phyloP scores from a whole-genome alignment of 768 basidiomycete species.

The Tylopilus subfusipes region DNA sequence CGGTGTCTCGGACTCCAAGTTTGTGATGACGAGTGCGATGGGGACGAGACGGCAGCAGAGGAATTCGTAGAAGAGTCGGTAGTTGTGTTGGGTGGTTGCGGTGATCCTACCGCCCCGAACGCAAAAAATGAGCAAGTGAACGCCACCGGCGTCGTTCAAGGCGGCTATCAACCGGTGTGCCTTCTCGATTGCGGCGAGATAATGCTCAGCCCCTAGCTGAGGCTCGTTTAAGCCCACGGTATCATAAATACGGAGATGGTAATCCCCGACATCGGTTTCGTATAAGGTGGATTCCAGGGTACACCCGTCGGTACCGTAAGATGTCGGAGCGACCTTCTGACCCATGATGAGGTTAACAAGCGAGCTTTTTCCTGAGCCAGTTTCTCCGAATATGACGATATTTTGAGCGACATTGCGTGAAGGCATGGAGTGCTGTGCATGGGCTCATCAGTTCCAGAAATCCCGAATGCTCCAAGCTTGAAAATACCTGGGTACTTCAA shows the following conservation, averaged over 20 bases:
- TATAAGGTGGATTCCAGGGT: constrained; percentile 33
- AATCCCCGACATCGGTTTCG: constrained; percentile 12
- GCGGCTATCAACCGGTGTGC: constrained; percentile 31
- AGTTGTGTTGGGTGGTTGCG: constrained; percentile 35
- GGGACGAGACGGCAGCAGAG: constrained; percentile 39
- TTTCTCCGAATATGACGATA: constrained; percentile 32
- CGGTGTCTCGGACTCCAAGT: constrained; percentile 33
- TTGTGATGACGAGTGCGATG: constrained; percentile 38
- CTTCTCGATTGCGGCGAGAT: constrained; percentile 27
- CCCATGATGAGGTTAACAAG: constrained; percentile 42
- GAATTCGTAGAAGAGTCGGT: constrained; percentile 36
- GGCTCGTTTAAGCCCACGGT: constrained; percentile 33
- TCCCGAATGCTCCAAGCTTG: background rate
- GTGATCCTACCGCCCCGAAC: constrained; percentile 37
- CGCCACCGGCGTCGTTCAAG: constrained; percentile 28
- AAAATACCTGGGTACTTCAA: constrained; percentile 9
- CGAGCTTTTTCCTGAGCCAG: constrained; percentile 40
- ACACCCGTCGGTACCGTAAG: constrained; percentile 34
- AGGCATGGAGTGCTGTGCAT: constrained; percentile 14
- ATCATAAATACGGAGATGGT: constrained; percentile 27
- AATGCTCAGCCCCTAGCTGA: constrained; percentile 19
- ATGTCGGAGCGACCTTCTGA: constrained; percentile 28
- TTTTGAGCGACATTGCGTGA: constrained; percentile 18
- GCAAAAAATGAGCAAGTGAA: constrained; percentile 39
- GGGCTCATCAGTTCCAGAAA: constrained; percentile 5